A percentile compares a stretch with the other conserved stretches of the same genome.
phyloP scores from a whole-genome alignment of 2,329 filamentous ascomycete species.

The Pseudogymnoascus sp. region DNA sequence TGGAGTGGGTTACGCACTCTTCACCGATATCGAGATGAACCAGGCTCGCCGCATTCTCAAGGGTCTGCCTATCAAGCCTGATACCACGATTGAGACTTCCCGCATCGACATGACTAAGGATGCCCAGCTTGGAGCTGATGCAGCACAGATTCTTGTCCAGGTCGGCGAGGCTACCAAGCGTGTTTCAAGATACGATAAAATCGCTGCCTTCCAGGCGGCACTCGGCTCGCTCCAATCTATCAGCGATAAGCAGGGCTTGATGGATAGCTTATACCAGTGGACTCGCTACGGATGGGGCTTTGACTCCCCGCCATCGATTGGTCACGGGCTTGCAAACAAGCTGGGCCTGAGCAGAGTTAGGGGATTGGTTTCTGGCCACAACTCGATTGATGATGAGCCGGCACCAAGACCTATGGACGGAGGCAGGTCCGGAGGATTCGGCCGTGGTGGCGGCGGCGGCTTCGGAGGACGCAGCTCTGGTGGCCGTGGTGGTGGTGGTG shows the following conservation, averaged over 20 bases:
- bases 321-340: slow-evolving; percentile 19
- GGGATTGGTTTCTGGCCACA: slow-evolving; percentile 8
- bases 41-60: slow-evolving; percentile 23
- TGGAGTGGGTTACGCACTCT: slow-evolving; percentile 51
- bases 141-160: slow-evolving; percentile 26
- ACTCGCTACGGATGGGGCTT: slow-evolving; percentile 31
- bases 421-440: slow-evolving; percentile 6
- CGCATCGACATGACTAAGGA: slow-evolving; percentile 31
- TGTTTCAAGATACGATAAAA: slow-evolving; percentile 24
- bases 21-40: slow-evolving; percentile 21
- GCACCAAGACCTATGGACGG: slow-evolving; percentile 7
- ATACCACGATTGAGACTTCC: slow-evolving; percentile 24
- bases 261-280: slow-evolving; percentile 27
- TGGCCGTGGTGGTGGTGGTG: neutral
- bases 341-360: slow-evolving; percentile 20
- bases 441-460: neutral
- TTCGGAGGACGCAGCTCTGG: slow-evolving; percentile 4
- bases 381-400: neutral
- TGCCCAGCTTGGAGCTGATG: slow-evolving; percentile 27
- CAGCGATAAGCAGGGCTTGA: neutral
- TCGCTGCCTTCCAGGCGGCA: slow-evolving; percentile 24
- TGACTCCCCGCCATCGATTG: slow-evolving; percentile 27
- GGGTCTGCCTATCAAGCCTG: slow-evolving; percentile 26
- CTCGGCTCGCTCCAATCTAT: slow-evolving; percentile 18
- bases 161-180: slow-evolving; percentile 27